Evolutionary conservation across 306 rosid genomes (phyloP).

Genomic region (Lathyrus sativus): DNA sequence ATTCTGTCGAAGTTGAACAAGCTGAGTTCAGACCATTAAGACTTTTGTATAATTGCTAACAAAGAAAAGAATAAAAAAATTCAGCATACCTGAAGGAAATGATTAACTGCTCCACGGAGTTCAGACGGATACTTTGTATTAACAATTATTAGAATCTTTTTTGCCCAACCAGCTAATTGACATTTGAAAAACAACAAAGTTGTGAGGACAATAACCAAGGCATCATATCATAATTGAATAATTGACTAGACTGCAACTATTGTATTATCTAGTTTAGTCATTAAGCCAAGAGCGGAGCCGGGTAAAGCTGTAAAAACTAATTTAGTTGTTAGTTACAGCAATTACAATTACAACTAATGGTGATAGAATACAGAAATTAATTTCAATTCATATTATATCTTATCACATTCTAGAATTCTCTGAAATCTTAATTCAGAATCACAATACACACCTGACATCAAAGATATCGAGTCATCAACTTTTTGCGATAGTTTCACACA

Average conservation of each 20-base stretch:
- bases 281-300: not conserved
- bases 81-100: conserved; percentile 68
- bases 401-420: conserved; percentile 1
- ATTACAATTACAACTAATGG: not conserved
- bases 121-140: conserved; percentile 76
- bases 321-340: not conserved
- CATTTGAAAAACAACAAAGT: conserved; percentile 33
- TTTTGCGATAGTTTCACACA: conserved; percentile 65
- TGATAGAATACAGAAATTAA: not conserved
- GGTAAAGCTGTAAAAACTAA: not conserved
- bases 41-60: not conserved
- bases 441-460: conserved; percentile 57
- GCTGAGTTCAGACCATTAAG: conserved; percentile 33
- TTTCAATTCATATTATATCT: not conserved
- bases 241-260: not conserved
- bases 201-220: conserved; percentile 35
- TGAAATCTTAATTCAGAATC: conserved; percentile 14
- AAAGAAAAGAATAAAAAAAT: conserved; percentile 19
- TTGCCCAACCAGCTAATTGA: conserved; percentile 71
- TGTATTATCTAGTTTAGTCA: not conserved
- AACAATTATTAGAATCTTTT: conserved; percentile 60
- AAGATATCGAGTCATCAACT: conserved; percentile 45
- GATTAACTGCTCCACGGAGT: conserved; percentile 65
- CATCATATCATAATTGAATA: conserved; percentile 26
- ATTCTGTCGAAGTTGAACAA: conserved; percentile 56